Conservation (phyloP, 306 rosid genomes). For the Fragaria iinumae region DNA sequence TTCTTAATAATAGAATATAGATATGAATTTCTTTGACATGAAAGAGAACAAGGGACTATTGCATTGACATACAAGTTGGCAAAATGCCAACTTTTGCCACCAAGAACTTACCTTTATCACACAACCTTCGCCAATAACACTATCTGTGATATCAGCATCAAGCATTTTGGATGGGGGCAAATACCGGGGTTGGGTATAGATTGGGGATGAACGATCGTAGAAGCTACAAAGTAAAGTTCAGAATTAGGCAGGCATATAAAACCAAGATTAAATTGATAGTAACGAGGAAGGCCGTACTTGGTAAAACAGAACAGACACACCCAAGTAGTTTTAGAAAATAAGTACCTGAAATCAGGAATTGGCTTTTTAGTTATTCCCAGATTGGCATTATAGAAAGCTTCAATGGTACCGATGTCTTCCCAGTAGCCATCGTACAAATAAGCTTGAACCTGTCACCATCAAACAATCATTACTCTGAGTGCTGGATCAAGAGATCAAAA, state of each 20-base stretch:
- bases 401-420: conserved; percentile 99
- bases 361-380: conserved; percentile 97
- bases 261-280: conserved; percentile 11
- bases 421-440: conserved; percentile 96
- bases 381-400: conserved; percentile 97
- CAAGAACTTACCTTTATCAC: conserved; percentile 73
- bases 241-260: conserved; percentile 15
- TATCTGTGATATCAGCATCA: conserved; percentile 95
- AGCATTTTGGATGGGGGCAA: conserved; percentile 99
- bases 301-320: conserved; percentile 11
- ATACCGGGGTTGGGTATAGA: conserved; percentile 97
- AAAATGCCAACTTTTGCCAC: conserved; percentile 11
- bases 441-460: conserved; percentile 80
- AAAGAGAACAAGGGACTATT: conserved; percentile 8
- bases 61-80: conserved; percentile 6
- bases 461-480: conserved; percentile 17
- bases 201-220: conserved; percentile 97
- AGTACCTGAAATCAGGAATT: conserved; percentile 90
- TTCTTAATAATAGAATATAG: not conserved
- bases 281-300: conserved; percentile 18
- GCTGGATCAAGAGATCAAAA: not conserved
- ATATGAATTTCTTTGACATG: not conserved
- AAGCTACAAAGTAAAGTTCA: conserved; percentile 52
- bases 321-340: conserved; percentile 1
- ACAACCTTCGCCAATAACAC: conserved; percentile 98